Conservation (phyloP, 1,139 yeast genomes). For the Neolecta irregularis region DNA sequence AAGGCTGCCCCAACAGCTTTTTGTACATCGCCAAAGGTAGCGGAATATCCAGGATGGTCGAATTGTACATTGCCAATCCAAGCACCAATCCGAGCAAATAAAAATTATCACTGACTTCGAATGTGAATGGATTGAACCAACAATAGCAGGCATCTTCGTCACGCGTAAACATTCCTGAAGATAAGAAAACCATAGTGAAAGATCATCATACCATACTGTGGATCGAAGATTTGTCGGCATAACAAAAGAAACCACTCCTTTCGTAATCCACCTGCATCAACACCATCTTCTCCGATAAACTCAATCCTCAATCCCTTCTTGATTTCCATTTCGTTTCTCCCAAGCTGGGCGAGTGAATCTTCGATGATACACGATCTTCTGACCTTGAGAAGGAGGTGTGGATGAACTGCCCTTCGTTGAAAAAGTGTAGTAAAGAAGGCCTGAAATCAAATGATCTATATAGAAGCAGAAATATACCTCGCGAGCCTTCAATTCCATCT, state of each 20-base stretch:
- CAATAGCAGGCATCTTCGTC: slow-evolving; percentile 54
- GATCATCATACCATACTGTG: slow-evolving; percentile 43
- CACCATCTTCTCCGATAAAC: slow-evolving; percentile 75
- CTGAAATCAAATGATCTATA: no score
- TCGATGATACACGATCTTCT: slow-evolving; percentile 51
- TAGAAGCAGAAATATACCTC: no score
- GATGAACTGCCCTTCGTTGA: slow-evolving; percentile 43
- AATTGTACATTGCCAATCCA: slow-evolving; percentile 82
- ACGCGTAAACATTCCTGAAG: slow-evolving; percentile 25
- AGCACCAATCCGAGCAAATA: slow-evolving; percentile 69
- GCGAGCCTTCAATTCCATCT: slow-evolving; percentile 78
- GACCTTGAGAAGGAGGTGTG: slow-evolving; percentile 51
- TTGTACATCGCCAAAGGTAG: slow-evolving; percentile 69
- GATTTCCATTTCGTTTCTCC: slow-evolving; percentile 39
- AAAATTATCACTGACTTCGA: slow-evolving; percentile 33
- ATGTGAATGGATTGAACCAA: slow-evolving; percentile 44
- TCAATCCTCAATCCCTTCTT: slow-evolving; percentile 64
- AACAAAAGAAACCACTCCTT: slow-evolving; percentile 84
- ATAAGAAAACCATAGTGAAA: slow-evolving; percentile 3
- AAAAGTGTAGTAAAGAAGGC: slow-evolving; percentile 69
- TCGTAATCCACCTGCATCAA: slow-evolving; percentile 86
- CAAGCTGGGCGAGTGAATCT: slow-evolving; percentile 48
- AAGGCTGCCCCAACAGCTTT: slow-evolving; percentile 43
- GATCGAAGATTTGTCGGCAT: slow-evolving; percentile 52
- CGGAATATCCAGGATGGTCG: slow-evolving; percentile 64